These are phyloP conservation scores for Dothiorella sarmentorum DNA, from an alignment of 2,329 filamentous ascomycete species.

Conservation along the genomic window DNA sequence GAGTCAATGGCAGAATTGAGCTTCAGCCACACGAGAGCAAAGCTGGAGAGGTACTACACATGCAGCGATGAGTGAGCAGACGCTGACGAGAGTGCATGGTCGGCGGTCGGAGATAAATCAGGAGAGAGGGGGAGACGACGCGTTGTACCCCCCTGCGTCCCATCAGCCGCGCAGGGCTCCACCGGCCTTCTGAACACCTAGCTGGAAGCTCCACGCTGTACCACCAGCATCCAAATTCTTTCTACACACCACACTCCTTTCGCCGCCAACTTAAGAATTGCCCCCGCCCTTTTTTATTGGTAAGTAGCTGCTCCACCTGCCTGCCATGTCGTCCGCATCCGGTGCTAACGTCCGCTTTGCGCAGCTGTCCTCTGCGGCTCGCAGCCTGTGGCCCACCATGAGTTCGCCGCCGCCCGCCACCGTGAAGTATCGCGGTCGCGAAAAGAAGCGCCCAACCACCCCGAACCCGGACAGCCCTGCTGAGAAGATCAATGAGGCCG, in stretches of 20 bases:
- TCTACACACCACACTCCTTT: slow-evolving; percentile 17
- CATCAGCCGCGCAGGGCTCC: slow-evolving; percentile 4
- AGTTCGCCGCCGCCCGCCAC: slow-evolving; percentile 6
- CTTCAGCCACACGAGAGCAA: not conserved
- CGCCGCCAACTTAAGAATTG: slow-evolving; percentile 8
- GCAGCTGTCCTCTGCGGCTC: slow-evolving; percentile 35
- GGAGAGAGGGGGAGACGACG: slow-evolving; percentile 2
- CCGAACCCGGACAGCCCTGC: slow-evolving; percentile 30
- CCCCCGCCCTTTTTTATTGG: slow-evolving; percentile 4
- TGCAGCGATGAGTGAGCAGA: not conserved
- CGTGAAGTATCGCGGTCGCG: slow-evolving; percentile 37
- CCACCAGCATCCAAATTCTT: slow-evolving; percentile 16
- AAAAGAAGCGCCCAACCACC: slow-evolving; percentile 38
- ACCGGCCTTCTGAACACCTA: slow-evolving; percentile 16
- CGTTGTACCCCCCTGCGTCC: slow-evolving; percentile 9
- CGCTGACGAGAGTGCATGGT: not conserved
- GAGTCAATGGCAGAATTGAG: not conserved
- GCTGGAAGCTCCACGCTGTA: slow-evolving; percentile 6
- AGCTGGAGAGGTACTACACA: not conserved
- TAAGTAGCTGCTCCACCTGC: not conserved
- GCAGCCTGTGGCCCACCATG: slow-evolving; percentile 21
- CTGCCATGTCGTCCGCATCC: slow-evolving; percentile 3
- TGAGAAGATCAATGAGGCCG: slow-evolving; percentile 27
- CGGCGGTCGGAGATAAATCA: too few relatives aligned
- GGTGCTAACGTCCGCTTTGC: slow-evolving; percentile 8